Evolutionary conservation across 2,329 filamentous ascomycete species (phyloP), one percentile per base, ranked within the genome.

Genomic region (Aspergillus luchuensis): DNA sequence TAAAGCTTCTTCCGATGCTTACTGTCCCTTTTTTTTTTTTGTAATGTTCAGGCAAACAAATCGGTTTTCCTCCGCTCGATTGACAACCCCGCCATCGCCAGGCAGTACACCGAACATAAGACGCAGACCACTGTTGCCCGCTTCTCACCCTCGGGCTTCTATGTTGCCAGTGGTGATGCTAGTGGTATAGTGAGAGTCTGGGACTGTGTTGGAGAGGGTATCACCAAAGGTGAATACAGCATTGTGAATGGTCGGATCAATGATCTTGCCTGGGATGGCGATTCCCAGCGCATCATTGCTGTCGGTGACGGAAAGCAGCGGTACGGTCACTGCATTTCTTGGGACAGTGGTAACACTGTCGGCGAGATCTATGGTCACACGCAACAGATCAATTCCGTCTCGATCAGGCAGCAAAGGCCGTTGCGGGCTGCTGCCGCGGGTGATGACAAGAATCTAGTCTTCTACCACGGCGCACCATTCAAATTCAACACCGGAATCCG

Each of bases 221-320:
- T 89, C 71, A 97, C 92, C 49, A 96, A 96, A 78, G 91, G 93
- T 67, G 94, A 98, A 78, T 98, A 97, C 78, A 85, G 88, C 72
- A 97, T 98, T 78, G 93, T 98, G 71, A 92, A 91, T 36, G 95
- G 95, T 11, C 89, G 91, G 57, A 94, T 99, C 79, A 96, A 97
- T 74, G 95, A 99, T 75, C 87, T 99, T 66, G 94, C 92, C 1
- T 99, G 95, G 93, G 95, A 98, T 72, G 94, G 93, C 59, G 95
- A 99, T 78, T 96, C 91, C 63, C 93, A 97, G 81, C 89, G 95
- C 53, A 89, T 99, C 72, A 97, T 98, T 71, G 95, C 94, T 3
- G 94, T 99, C 5, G 95, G 95, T 48, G 91, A 98, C 69, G 95
- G 95, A 55, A 93, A 94, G 73, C 92, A 98, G 80, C 87, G 92